These are phyloP conservation scores for Tulasnella sp. DNA, from an alignment of 768 basidiomycete genomes.

Conservation along the genomic window DNA sequence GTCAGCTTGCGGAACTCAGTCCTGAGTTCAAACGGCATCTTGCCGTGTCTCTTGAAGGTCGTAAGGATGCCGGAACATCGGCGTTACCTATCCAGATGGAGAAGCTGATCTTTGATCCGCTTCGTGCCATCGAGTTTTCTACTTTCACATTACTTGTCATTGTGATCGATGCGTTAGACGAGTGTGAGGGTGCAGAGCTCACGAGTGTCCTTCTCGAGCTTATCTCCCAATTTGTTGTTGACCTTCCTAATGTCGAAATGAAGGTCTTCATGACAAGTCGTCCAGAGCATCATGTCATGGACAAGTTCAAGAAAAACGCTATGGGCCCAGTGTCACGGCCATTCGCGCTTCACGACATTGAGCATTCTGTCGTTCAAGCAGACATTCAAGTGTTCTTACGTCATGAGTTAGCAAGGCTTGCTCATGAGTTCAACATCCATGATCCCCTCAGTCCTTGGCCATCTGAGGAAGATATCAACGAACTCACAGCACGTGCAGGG, in stretches of 20 bases:
- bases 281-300: background rate
- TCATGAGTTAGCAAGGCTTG: background rate
- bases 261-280: background rate
- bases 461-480: background rate
- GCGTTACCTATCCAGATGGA: background rate
- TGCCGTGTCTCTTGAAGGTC: background rate
- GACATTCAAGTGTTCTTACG: conserved; percentile 14
- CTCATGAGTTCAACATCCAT: background rate
- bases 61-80: background rate
- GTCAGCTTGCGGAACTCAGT: background rate
- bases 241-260: background rate
- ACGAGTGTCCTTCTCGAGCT: background rate
- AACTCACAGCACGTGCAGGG: background rate
- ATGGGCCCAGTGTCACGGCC: background rate
- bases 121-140: no score
- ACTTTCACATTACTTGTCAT: background rate
- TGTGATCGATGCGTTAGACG: background rate
- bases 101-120: background rate
- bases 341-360: conserved; percentile 12
- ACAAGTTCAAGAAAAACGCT: background rate
- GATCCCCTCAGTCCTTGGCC: conserved; percentile 8
- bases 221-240: background rate
- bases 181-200: no score
- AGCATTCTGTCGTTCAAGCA: conserved; percentile 2
- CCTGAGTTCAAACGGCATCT: background rate